Evolutionary conservation across 2,329 filamentous ascomycete species (phyloP), one percentile per base, ranked within the genome.

Genomic region (Didymella pinodella): DNA sequence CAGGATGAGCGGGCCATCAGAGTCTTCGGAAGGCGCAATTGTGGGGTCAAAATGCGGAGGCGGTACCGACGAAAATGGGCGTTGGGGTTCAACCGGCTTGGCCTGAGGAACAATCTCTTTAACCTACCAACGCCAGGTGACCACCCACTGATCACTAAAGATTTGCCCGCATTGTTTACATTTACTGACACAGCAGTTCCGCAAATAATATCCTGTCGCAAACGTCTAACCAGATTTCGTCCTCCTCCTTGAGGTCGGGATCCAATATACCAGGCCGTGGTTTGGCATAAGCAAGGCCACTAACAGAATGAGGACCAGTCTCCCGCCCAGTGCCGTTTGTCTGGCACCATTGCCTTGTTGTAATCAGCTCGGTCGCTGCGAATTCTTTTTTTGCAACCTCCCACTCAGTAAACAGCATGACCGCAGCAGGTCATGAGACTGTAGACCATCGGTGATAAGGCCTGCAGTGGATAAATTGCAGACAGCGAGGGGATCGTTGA

Each of bases 11-110:
- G 56, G 56, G 31, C 56, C 56, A 49, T 45, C 22, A 49, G 7
- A 16, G 26, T 40, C 29, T 4, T 31, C 18, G 26, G 29, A 43
- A 18, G 20, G 36, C 18, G 46, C 29, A 28, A 2, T 10, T 48
- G 51, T 51, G 44, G 43, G 47, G 49, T 36, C 26, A 5, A 29
- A 49, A 46, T 38, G 49, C 46, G 50, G 56, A 48, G 56, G 28
- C 38, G 18, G 36, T 52, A 25, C 40, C 11, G 11, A 43, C 22
- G 22, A 43, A 7, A 26, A 25, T 26, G 22, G 22, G 31, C 18
- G 31, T 45, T 44, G 44, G 28, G 43, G 18, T 54, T 58, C 49
- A 45, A n/a, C 56, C 56, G 56, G 56, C 56, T 58, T 58, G 56
- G 56, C 56, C 25, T 16, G 41, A 14, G 16, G 22, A 28, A 45